These are phyloP conservation scores for Pestalotiopsis sp. DNA, from an alignment of 2,329 filamentous ascomycete genomes.

Conservation along the genomic window DNA sequence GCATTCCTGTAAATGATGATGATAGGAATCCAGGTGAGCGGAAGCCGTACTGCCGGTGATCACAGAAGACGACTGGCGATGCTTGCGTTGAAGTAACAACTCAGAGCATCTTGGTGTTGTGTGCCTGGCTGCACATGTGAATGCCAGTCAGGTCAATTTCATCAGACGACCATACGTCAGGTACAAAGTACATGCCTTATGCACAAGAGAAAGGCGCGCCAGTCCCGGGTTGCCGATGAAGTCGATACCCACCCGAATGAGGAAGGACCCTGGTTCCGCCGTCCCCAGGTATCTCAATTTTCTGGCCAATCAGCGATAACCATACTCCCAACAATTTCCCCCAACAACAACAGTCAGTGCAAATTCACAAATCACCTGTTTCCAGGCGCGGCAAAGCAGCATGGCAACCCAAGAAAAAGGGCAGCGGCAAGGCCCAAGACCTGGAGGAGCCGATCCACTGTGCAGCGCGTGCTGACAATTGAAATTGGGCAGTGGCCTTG, in stretches of 20 bases:
- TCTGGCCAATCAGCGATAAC: conserved; percentile 5
- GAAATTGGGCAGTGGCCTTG: background rate
- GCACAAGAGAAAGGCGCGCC: background rate
- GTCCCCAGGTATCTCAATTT: background rate
- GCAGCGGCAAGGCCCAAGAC: background rate
- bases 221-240: background rate
- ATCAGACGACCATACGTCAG: too few relatives aligned
- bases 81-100: too few relatives aligned
- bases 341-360: conserved; percentile 8
- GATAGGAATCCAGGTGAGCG: too few relatives aligned
- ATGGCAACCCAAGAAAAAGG: too few relatives aligned
- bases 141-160: too few relatives aligned
- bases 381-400: background rate
- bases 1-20: too few relatives aligned
- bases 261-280: conserved; percentile 7
- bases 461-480: background rate
- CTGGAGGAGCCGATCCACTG: background rate
- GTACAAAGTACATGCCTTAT: background rate
- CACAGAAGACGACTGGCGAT: too few relatives aligned
- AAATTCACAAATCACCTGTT: background rate
- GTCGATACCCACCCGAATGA: background rate
- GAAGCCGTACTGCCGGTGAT: too few relatives aligned
- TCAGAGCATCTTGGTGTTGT: too few relatives aligned
- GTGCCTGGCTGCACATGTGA: too few relatives aligned
- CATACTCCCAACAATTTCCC: conserved; percentile 9